Percentiles rank a stretch among this genome's conserved stretches.
These are phyloP conservation scores for Nepenthes gracilis DNA, from an alignment of 148 eudicot species.

Conservation along the genomic window DNA sequence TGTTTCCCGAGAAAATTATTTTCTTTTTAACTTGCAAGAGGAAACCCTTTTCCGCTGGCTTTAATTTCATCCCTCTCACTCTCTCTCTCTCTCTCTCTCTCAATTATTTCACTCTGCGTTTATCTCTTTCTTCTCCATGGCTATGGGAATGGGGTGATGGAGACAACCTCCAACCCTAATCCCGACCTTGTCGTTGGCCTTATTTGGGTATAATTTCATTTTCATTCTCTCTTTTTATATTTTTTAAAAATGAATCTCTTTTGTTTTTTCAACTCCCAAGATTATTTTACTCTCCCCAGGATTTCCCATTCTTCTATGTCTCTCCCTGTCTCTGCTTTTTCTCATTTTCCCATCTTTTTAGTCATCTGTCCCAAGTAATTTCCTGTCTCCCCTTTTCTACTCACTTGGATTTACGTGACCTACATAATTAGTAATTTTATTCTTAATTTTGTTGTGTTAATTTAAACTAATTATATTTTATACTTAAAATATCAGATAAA, in stretches of 20 bases:
- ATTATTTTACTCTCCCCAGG: neutral
- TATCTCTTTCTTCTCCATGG: neutral
- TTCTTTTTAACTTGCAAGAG: too few relatives aligned
- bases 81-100: neutral
- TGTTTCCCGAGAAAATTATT: conserved; percentile 25
- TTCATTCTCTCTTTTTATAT: neutral
- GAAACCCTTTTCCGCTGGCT: too few relatives aligned
- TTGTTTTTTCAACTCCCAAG: neutral
- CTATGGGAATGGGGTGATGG: conserved; percentile 8
- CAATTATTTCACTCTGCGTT: neutral
- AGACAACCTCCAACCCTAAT: conserved; percentile 40
- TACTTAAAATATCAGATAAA: too few relatives aligned
- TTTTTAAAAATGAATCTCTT: neutral
- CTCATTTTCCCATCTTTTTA: conserved; percentile 13
- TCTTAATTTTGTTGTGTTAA: too few relatives aligned
- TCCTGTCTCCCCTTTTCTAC: conserved; percentile 28
- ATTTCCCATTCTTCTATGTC: neutral
- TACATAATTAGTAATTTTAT: too few relatives aligned
- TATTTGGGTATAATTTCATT: conserved; percentile 1
- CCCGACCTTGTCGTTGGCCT: conserved; percentile 27
- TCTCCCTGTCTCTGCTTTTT: neutral
- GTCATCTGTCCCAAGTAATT: conserved; percentile 35
- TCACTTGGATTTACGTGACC: conserved; percentile 3
- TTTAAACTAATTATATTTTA: too few relatives aligned
- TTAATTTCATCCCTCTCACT: too few relatives aligned